Evolutionary conservation across 164 flowering plant species (phyloP), one percentile per base, ranked within the genome.

Genomic region (Magnolia officinalis): DNA sequence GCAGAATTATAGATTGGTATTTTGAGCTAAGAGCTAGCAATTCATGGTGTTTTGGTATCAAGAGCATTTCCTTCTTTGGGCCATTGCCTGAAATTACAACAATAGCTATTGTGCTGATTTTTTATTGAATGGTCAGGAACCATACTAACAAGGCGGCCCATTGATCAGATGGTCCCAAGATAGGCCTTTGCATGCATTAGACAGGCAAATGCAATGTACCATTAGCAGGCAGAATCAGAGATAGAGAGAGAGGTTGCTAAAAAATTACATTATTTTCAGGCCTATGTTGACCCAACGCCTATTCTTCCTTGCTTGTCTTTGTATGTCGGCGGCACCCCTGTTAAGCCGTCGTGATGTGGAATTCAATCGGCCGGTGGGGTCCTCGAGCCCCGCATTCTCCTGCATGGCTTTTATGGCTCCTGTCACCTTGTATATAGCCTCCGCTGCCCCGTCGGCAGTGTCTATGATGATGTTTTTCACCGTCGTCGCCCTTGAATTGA

Each of bases 371-470:
- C 58, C 55, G 2, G 90, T 79, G 67, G 85, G 81, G 50, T 79
- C 78, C 24, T n/a, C 23, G 82, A 74, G 2, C 74, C 73, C 84
- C 31, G 89, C 78, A 77, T 78, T 85, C 9, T 67, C 72, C 18
- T 78, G 81, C 24, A 93, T 83, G 61, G 11, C 61, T 77, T 78
- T 86, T 89, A 95, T 89, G 29, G 93, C 95, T 65, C 84, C 87
- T 10, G 98, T 95, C 26, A 92, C 85, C 76, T 84, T 87, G 29
- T 87, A 81, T 65, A 95, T 81, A 6, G 92, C 88, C 11, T 74
- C 79, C 6, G 98, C 88, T 61, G 97, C 97, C 3, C 85, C 87
- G 67, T 90, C 81, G 49, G 97, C 95, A 3, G 98, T 89, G 4
- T 88, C 80, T 2, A 91, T 86, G 19, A 93, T 82, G 1, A 89